Evolutionary conservation across 179 eudicot genomes (phyloP).

Genomic region (Silene noctiflora): DNA sequence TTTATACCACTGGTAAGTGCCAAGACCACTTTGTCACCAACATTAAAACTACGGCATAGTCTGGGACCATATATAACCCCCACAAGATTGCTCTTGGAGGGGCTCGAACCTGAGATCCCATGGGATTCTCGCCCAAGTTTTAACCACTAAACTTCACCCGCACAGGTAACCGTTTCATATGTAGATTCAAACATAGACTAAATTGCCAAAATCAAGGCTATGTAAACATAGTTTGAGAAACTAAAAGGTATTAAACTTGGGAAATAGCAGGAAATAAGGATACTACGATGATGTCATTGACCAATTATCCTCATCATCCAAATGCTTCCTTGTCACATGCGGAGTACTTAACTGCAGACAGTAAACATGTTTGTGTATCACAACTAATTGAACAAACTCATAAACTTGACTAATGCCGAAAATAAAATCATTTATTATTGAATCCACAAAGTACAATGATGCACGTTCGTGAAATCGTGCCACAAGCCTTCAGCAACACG

Average conservation of each 20-base stretch:
- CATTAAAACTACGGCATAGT: no score
- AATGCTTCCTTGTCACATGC: conserved; percentile 36
- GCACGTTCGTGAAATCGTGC: neutral
- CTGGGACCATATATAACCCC: neutral
- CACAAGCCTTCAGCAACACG: neutral
- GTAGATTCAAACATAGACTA: neutral
- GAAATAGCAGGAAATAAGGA: conserved; percentile 34
- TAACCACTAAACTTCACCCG: no score
- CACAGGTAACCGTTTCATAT: neutral
- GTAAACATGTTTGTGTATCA: neutral
- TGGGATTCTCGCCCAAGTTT: no score
- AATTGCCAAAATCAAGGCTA: neutral
- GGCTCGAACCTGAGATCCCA: no score
- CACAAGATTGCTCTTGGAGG: no score
- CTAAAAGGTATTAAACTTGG: neutral
- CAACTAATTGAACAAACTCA: neutral
- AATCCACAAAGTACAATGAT: neutral
- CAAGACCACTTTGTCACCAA: no score
- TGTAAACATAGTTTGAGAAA: neutral
- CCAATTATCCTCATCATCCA: conserved; percentile 69
- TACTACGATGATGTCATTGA: conserved; percentile 89
- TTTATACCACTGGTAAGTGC: no score
- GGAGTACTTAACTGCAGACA: conserved; percentile 48
- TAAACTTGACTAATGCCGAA: neutral
- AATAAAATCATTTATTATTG: neutral